A percentile compares a stretch with the other conserved stretches of the same genome.
These are phyloP conservation scores for Erythrophleum ivorense DNA, from an alignment of 331 rosid species.

Conservation along the genomic window DNA sequence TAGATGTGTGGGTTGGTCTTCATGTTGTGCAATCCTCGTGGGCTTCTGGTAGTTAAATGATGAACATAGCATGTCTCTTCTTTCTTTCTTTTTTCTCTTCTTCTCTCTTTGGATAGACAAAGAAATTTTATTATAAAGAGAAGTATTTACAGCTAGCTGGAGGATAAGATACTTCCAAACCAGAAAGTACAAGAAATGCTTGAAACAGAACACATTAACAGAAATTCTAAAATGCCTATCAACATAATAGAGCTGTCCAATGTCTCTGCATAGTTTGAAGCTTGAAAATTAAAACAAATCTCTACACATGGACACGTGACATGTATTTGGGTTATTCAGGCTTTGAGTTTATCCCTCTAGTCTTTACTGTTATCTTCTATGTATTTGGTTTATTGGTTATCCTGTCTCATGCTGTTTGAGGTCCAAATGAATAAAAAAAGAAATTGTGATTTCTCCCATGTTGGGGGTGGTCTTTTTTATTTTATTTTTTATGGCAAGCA, in stretches of 20 bases:
- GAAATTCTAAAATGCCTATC: background rate
- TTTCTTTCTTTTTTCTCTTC: background rate
- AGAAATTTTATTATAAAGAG: background rate
- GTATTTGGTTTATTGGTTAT: conserved; percentile 13
- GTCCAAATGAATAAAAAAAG: conserved; percentile 5
- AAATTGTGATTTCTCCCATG: conserved; percentile 22
- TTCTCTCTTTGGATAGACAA: background rate
- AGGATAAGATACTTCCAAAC: background rate
- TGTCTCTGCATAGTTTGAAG: conserved; percentile 10
- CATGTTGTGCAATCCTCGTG: conserved; percentile 9
- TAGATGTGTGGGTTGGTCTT: conserved; percentile 16
- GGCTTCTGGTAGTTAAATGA: conserved; percentile 3
- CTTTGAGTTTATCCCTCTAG: conserved; percentile 24
- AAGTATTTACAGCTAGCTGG: background rate
- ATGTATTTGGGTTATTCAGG: conserved; percentile 9
- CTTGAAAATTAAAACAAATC: conserved; percentile 27
- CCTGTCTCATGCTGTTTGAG: conserved; percentile 20
- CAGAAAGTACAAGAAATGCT: background rate
- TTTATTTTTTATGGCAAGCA: background rate
- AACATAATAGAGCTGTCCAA: background rate
- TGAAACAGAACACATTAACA: background rate
- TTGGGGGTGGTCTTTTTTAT: background rate
- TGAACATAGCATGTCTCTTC: background rate
- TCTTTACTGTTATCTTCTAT: conserved; percentile 24
- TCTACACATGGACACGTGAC: conserved; percentile 8